These are phyloP conservation scores for Rhododendron ovatum DNA, from an alignment of 148 eudicot species.

Conservation along the genomic window DNA sequence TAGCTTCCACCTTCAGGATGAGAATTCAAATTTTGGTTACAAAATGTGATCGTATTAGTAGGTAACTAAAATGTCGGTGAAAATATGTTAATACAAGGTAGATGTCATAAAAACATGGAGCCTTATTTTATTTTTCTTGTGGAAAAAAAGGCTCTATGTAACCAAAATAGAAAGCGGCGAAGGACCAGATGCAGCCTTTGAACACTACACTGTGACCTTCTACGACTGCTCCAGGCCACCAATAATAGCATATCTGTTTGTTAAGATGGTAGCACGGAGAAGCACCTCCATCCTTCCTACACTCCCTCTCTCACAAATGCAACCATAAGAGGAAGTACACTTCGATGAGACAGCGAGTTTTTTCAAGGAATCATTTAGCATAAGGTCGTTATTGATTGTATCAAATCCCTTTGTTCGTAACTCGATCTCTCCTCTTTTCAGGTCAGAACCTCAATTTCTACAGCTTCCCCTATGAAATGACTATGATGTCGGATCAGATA, in stretches of 20 bases:
- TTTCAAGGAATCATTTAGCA: neutral
- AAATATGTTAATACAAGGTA: neutral
- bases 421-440: neutral
- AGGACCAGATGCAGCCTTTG: neutral
- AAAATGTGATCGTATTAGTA: neutral
- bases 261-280: neutral
- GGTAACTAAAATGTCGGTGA: neutral
- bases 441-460: neutral
- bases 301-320: neutral
- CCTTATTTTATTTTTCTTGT: neutral
- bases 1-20: conserved; percentile 83
- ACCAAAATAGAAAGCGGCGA: neutral
- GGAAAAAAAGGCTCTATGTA: neutral
- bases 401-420: neutral
- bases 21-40: conserved; percentile 3
- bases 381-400: neutral
- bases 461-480: neutral
- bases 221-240: neutral
- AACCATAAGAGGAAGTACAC: neutral
- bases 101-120: neutral
- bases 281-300: neutral
- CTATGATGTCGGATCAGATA: neutral
- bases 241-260: neutral
- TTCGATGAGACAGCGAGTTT: neutral
- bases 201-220: neutral